Conservation (phyloP, 2,329 filamentous ascomycete genomes). For the Chaetothyriales sp. region DNA sequence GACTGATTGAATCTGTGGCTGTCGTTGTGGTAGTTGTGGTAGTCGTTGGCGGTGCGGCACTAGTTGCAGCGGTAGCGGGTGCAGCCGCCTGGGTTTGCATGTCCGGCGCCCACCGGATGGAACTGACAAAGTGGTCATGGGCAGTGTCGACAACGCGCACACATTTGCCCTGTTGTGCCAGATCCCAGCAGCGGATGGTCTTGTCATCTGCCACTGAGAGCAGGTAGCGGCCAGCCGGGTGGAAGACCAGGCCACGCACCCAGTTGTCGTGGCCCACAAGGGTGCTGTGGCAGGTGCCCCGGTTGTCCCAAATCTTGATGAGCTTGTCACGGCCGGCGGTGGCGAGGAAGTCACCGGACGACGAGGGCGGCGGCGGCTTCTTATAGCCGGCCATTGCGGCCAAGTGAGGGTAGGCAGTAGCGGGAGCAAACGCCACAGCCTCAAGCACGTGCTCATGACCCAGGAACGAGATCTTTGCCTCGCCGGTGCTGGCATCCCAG, state of each 20-base stretch:
- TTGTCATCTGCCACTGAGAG: slow-evolving; percentile 80
- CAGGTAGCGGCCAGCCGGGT: slow-evolving; percentile 82
- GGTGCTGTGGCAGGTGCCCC: slow-evolving; percentile 71
- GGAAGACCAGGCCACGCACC: slow-evolving; percentile 74
- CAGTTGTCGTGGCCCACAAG: slow-evolving; percentile 86
- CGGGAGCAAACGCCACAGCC: slow-evolving; percentile 74
- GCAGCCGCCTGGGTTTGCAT: slow-evolving; percentile 24
- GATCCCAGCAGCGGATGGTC: slow-evolving; percentile 84
- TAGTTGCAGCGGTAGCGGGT: not conserved
- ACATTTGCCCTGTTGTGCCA: slow-evolving; percentile 76
- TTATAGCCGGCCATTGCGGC: slow-evolving; percentile 66
- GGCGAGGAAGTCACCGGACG: slow-evolving; percentile 72
- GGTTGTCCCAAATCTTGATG: slow-evolving; percentile 75
- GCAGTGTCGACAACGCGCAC: slow-evolving; percentile 66
- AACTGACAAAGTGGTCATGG: slow-evolving; percentile 73
- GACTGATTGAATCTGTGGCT: not conserved
- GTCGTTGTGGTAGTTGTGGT: slow-evolving; percentile 17
- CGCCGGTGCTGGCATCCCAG: slow-evolving; percentile 66
- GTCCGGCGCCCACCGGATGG: slow-evolving; percentile 73
- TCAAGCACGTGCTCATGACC: slow-evolving; percentile 79
- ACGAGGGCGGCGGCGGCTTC: slow-evolving; percentile 58
- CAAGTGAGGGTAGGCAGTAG: slow-evolving; percentile 61
- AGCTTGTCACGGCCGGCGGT: slow-evolving; percentile 82
- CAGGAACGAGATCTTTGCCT: slow-evolving; percentile 63
- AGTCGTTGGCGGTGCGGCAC: slow-evolving; percentile 5